Evolutionary conservation across 106 monocot species (phyloP).

Genomic region (Alisma plantagoaquatica): DNA sequence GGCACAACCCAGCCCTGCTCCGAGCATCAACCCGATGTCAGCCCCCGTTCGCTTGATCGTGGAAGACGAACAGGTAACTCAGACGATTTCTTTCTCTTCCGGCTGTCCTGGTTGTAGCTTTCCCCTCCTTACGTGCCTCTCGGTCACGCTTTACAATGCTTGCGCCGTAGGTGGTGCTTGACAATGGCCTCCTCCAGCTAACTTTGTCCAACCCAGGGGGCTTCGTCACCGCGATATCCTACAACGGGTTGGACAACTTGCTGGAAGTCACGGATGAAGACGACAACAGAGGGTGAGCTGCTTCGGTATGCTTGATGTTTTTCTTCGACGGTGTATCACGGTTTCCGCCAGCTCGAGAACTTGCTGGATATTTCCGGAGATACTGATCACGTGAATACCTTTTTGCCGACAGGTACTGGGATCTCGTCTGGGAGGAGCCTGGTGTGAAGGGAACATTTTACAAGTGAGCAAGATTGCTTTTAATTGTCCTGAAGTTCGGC

Average conservation of each 20-base stretch:
- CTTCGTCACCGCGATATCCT: conserved; percentile 9
- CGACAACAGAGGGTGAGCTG: conserved; percentile 15
- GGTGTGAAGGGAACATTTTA: background rate
- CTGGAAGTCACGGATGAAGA: conserved; percentile 13
- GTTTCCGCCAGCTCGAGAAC: background rate
- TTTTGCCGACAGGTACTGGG: conserved; percentile 12
- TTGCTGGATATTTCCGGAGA: background rate
- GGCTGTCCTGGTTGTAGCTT: too few relatives aligned
- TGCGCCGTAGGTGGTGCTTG: conserved; percentile 18
- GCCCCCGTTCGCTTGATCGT: too few relatives aligned
- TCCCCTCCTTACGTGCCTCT: too few relatives aligned
- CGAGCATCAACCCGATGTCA: too few relatives aligned
- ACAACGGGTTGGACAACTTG: conserved; percentile 22
- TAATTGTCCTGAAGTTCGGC: too few relatives aligned
- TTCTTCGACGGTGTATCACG: background rate
- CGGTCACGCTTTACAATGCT: too few relatives aligned
- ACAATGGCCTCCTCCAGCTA: conserved; percentile 15
- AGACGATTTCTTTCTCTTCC: too few relatives aligned
- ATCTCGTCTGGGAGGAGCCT: conserved; percentile 15
- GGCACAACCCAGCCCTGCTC: too few relatives aligned
- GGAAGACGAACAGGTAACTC: too few relatives aligned
- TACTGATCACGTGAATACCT: background rate
- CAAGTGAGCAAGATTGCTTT: too few relatives aligned
- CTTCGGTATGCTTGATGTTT: too few relatives aligned
- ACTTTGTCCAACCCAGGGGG: conserved; percentile 13